Conservation (phyloP, 2,329 filamentous ascomycete species). For the Plectosphaerella cucumerina region DNA sequence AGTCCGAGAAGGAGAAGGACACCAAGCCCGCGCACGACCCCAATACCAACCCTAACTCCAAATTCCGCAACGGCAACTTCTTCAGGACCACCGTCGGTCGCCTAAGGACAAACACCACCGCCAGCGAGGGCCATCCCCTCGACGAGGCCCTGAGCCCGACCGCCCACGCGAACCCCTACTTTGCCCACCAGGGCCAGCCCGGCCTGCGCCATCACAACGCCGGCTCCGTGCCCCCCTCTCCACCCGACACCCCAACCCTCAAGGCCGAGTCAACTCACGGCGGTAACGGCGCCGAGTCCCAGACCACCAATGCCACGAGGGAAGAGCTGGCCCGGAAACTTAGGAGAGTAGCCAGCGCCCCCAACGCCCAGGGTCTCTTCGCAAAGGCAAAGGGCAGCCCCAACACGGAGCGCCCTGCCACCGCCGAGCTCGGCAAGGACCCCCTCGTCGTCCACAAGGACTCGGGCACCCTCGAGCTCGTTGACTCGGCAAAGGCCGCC, state of each 20-base stretch:
- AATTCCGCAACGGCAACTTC: constrained; percentile 82
- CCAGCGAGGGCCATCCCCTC: constrained; percentile 86
- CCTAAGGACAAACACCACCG: constrained; percentile 84
- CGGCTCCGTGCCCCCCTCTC: constrained; percentile 85
- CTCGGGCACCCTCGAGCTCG: constrained; percentile 38
- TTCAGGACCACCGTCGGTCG: constrained; percentile 81
- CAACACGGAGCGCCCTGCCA: constrained; percentile 65
- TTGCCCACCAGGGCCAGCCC: constrained; percentile 91
- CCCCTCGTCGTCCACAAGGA: constrained; percentile 60
- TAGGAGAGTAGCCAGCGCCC: constrained; percentile 89
- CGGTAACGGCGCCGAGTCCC: constrained; percentile 57
- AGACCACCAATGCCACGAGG: constrained; percentile 75
- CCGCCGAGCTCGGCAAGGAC: constrained; percentile 82
- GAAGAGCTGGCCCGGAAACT: constrained; percentile 92
- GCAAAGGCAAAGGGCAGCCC: constrained; percentile 47
- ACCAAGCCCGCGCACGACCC: constrained; percentile 16
- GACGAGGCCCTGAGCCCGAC: constrained; percentile 89
- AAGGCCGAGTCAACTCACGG: constrained; percentile 67
- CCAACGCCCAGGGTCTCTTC: constrained; percentile 94
- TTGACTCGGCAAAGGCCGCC: constrained; percentile 36
- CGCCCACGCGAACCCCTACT: constrained; percentile 94
- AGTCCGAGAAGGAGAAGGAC: constrained; percentile 31
- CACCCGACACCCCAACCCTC: constrained; percentile 81
- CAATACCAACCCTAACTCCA: constrained; percentile 25
- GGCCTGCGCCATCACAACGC: constrained; percentile 93